phyloP scores from a whole-genome alignment of 768 basidiomycete species.

The Strobilomyces echinocephalus region DNA sequence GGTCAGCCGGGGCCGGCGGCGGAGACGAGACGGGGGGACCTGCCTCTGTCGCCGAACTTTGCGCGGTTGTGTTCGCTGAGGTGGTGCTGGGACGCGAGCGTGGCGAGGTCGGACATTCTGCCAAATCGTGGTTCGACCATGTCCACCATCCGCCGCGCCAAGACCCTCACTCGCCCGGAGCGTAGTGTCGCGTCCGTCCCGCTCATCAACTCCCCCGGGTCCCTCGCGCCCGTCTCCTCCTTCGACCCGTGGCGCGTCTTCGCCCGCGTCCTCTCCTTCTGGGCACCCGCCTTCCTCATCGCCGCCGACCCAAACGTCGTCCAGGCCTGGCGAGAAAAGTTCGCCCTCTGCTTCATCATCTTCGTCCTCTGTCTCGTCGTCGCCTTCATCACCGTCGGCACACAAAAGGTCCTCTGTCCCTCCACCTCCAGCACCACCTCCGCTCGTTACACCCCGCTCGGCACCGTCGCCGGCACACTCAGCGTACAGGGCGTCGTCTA shows the following conservation, averaged over 20 bases:
- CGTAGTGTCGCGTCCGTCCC: slow-evolving; percentile 90
- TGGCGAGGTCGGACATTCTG: slow-evolving; percentile 37
- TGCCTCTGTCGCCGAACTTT: slow-evolving; percentile 56
- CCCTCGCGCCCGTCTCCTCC: slow-evolving; percentile 35
- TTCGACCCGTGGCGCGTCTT: slow-evolving; percentile 77
- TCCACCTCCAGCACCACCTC: slow-evolving; percentile 40
- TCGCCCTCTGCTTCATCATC: slow-evolving; percentile 87
- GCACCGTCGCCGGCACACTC: slow-evolving; percentile 56
- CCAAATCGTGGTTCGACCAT: slow-evolving; percentile 14
- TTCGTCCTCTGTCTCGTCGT: slow-evolving; percentile 69
- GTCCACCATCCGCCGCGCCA: slow-evolving; percentile 73
- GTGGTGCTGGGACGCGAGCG: slow-evolving; percentile 72
- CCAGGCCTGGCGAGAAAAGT: slow-evolving; percentile 98
- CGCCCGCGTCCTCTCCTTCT: slow-evolving; percentile 77
- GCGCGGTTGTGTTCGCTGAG: slow-evolving; percentile 62
- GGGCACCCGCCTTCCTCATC: slow-evolving; percentile 82
- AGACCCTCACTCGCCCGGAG: slow-evolving; percentile 96
- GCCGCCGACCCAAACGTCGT: slow-evolving; percentile 64
- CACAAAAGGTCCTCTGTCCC: slow-evolving; percentile 90
- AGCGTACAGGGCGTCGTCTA: slow-evolving; percentile 73
- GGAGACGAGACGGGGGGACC: not conserved
- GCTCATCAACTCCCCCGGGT: slow-evolving; percentile 78
- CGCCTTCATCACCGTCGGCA: slow-evolving; percentile 92
- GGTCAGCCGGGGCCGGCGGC: not conserved
- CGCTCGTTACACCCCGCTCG: slow-evolving; percentile 49